These are phyloP conservation scores for Mucor mucedo DNA, from an alignment of 371 early-diverging fungal genomes.

Conservation along the genomic window DNA sequence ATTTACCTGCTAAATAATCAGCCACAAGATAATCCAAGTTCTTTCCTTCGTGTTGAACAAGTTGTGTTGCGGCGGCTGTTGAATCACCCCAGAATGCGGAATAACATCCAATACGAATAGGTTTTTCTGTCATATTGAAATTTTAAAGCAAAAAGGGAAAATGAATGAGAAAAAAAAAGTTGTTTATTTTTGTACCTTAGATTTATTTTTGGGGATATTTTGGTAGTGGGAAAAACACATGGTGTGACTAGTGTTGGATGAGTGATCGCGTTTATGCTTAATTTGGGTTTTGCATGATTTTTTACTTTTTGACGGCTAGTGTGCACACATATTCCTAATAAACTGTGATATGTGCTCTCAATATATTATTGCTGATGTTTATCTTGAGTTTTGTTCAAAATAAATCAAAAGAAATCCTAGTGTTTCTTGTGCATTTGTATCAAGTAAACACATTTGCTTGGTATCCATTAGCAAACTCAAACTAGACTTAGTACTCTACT, in stretches of 20 bases:
- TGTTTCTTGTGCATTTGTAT: no score
- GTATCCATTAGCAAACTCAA: no score
- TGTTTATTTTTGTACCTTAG: constrained; percentile 2
- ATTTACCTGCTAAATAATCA: constrained; percentile 67
- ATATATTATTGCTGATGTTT: no score
- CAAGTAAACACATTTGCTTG: no score
- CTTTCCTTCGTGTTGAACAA: constrained; percentile 67
- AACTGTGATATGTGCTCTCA: no score
- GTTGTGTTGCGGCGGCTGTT: constrained; percentile 71
- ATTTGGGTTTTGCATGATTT: constrained; percentile 2
- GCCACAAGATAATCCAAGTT: constrained; percentile 78
- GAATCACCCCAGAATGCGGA: constrained; percentile 80
- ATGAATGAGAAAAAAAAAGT: constrained; percentile 5
- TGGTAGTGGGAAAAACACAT: constrained; percentile 32
- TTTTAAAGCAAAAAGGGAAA: not conserved
- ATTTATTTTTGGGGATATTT: not conserved
- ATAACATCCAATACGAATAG: constrained; percentile 73
- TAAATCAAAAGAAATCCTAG: no score
- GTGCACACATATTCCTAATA: no score
- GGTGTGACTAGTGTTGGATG: constrained; percentile 15
- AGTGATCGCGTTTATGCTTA: not conserved
- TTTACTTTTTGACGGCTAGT: no score
- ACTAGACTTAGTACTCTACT: no score
- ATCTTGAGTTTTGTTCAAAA: no score
- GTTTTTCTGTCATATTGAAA: constrained; percentile 22